Evolutionary conservation across 495 filamentous ascomycete species (phyloP), one percentile per base, ranked within the genome.

Genomic region (Daldinia bambusicola): DNA sequence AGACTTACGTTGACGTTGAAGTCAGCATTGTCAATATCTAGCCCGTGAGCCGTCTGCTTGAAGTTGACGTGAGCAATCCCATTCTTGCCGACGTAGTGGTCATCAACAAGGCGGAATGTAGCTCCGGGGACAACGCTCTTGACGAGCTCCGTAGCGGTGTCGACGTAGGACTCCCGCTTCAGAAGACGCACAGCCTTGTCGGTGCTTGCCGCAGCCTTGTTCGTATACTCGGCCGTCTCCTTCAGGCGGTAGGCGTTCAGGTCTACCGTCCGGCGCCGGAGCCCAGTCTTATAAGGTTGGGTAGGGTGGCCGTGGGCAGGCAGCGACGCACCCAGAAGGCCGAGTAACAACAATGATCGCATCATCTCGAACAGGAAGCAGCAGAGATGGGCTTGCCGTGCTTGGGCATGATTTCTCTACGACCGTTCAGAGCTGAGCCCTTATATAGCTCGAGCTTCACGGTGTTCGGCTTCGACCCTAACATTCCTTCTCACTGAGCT

Each of bases 11-110:
- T 87, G 64, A 87, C 84, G 26, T 87, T 86, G 67, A 85, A 84
- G 67, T 86, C 83, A 2, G 84, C 84, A 75, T 87, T 87, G 72
- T 85, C 84, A 61, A 87, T 84, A 38, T 86, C 84, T 18, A 87
- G 59, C 1, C 80, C 84, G 57, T 86, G 80, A 14, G 76, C 78
- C 0, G 84, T 86, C 75, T 87, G 85, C 65, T 83, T 84, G 76
- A 86, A 86, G 70, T 85, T 78, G 64, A 86, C 81, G 65, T 87
- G 85, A 4, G 80, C 79, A 61, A 86, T 77, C 3, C 85, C 85
- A 45, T 85, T 84, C 57, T 74, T 77, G 22, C 77, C 77, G 32
- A 81, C 76, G 20, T 84, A 84, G 69, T 81, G 79, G 63, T 81
- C 74, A 8, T 83, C 75, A n/a, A 81, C 80, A 12, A 83, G 59